Base-by-base conservation (phyloP, 2,329 filamentous ascomycete species). In the Fonsecaea erecta region DNA sequence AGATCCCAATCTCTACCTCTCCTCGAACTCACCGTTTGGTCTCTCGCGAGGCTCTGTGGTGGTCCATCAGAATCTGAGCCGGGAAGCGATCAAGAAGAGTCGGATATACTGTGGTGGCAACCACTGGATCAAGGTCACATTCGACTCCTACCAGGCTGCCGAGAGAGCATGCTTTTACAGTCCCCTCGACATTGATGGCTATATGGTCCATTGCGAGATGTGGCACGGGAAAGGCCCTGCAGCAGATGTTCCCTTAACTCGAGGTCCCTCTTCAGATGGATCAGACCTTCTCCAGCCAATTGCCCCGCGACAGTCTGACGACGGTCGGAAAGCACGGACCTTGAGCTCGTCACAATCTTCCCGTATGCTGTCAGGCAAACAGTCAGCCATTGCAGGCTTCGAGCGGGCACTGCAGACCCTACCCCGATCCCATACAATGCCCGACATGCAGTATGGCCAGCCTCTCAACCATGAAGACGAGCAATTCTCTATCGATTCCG, bases 121-220 rank as follows among this genome's bases (percentile, higher is more conserved):
- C 71, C 91, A 97, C 81, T 98, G 94, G 94, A 92, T 97, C 72
- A 93, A 93, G 76, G 83, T 93, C 62, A 93, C 90, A 0, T 93
- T 92, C 73, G 90, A 92, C 77, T 91, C 88, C 48, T 83, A 84
- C 55, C 85, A 90, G 70, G 88, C 90, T 1, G 90, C 89, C 21
- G 88, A 91, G 65, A 82, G 86, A 11, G 90, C 90, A 24, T 79
- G 88, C 48, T 89, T 85, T 74, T 85, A 86, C 60, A 92, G 89
- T 58, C 90, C 90, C 0, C 88, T 92, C 77, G 84, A 84, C 65
- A 86, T 93, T 66, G 81, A 91, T 62, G 90, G 90, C 11, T 83
- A 90, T 74, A 76, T 90, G 12, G 87, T 93, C 28, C 87, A 86
- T 72, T 91, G 89, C 40, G 90, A 93, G 77, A 81, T 83, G 32